Evolutionary conservation across 805 yeast species (phyloP), one percentile per base, ranked within the genome.

Genomic region (Torulaspora quercuum): DNA sequence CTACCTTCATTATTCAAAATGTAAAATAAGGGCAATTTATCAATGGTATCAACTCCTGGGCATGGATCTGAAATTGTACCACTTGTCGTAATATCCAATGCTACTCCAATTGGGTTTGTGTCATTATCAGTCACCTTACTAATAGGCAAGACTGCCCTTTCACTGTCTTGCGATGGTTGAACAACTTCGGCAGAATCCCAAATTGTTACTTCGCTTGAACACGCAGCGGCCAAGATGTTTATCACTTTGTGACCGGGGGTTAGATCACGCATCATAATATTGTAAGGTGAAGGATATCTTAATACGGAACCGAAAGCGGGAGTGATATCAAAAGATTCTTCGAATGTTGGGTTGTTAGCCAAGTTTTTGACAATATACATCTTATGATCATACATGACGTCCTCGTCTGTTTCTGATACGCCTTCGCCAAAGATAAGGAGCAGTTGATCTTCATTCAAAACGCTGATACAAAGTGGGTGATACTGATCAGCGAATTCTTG

Each of bases 71-170:
- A 36, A 2, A 80, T 73, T 1, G 49, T 49, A 1, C 65, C 68
- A 0, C 58, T 56, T 2, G 75, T 63, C 7, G 70, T 63, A 9
- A 78, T 49, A 53, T 86, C 95, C 5, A 85, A 31, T 0, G 76
- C 76, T 7, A 83, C 46, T 4, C 95, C 95, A 14, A 83, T 64
- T 0, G 90, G 78, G 6, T 82, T 72, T 9, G 82, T 73, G 49
- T 86, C 95, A 33, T 73, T 80, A 29, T 73, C 80, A 1, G 80
- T 65, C 2, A 68, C 79, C 6, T 76, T 80, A 51, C 75, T 76
- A 48, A 85, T 65, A 1, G 95, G 95, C 44, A 86, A 64, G 16
- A 76, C 71, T 0, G 95, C 95, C 33, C 83, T 69, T 49, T 76
- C 77, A 3, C 79, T 67, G 52, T 88, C 96, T 48, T 82, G 82